A percentile compares a stretch with the other conserved stretches of the same genome.
These are phyloP conservation scores for Trichoderma semiorbis DNA, from an alignment of 2,329 filamentous ascomycete genomes.

Conservation along the genomic window DNA sequence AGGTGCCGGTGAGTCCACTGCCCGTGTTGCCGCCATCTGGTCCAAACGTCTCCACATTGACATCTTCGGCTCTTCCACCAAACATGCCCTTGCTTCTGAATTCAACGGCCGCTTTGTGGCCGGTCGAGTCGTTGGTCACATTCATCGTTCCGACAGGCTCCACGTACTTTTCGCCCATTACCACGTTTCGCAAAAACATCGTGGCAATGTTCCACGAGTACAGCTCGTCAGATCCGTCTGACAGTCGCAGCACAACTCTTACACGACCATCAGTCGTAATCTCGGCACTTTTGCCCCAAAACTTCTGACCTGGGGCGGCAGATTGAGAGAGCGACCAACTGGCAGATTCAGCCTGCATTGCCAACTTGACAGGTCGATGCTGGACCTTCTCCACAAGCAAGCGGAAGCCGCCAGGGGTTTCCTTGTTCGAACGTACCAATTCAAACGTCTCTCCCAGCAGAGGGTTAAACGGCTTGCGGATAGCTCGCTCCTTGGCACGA, in stretches of 20 bases:
- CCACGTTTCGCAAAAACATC: constrained; percentile 90
- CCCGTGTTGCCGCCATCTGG: constrained; percentile 62
- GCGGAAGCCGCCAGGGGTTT: constrained; percentile 70
- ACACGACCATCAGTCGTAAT: constrained; percentile 88
- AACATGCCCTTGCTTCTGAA: constrained; percentile 98
- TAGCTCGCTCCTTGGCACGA: constrained; percentile 83
- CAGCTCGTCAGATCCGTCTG: constrained; percentile 68
- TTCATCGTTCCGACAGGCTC: constrained; percentile 91
- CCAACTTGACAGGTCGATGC: constrained; percentile 87
- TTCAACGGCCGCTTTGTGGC: constrained; percentile 78
- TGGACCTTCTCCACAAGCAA: constrained; percentile 94
- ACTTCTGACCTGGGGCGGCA: constrained; percentile 88
- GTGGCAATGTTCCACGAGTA: constrained; percentile 89
- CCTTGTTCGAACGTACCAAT: constrained; percentile 78
- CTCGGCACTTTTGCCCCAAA: constrained; percentile 97
- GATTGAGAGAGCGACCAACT: constrained; percentile 86
- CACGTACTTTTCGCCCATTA: constrained; percentile 96
- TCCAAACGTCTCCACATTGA: constrained; percentile 70
- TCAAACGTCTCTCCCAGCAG: constrained; percentile 96
- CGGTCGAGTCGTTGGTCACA: constrained; percentile 77
- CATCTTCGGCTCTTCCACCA: constrained; percentile 87
- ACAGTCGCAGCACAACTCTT: constrained; percentile 65
- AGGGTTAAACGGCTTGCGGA: constrained; percentile 96
- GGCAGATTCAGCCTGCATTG: constrained; percentile 84
- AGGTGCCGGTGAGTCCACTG: constrained; percentile 72